Evolutionary conservation across 805 yeast species (phyloP), one percentile per base, ranked within the genome.

Genomic region (Lipomyces sp.): DNA sequence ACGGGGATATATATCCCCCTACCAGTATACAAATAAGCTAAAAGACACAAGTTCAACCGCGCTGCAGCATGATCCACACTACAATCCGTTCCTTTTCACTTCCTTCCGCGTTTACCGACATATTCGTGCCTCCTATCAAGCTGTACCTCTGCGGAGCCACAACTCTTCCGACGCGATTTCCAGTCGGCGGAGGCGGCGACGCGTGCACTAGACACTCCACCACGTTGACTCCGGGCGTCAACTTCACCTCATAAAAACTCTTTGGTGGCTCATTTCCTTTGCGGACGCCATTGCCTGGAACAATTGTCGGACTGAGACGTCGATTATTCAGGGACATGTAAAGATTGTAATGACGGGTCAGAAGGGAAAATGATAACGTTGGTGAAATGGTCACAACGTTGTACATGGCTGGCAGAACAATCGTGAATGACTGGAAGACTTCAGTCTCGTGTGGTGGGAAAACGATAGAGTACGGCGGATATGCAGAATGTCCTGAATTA

Each of bases 121-220:
- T 38, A 23, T 46, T 46, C 13, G 51, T 26, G 16, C 49, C 46
- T 10, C 52, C 56, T 18, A 51, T 16, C 28, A 39, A 19, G 4
- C 45, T 38, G n/a, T 40, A 42, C 29, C 51, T 21, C 39, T 38
- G 55, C 34, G 55, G 49, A 19, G 53, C 46, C 4, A 43, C 51
- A 3, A 45, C 47, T 33, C 36, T 40, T 22, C 24, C 47, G 1
- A 29, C 38, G 26, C 45, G 24, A 16, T 48, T 44, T 6, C 39
- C 50, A 18, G 19, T 33, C 16, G 54, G 43, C 42, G 46, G 45
- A 13, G 57, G 47, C 28, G 57, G 52, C 18, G 59, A 43, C n/a
- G 59, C 59, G 39, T 55, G 59, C 18, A 55, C 58, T 2, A 55
- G 49, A n/a, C 59, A 55, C 39, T 55, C 59, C 14, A 55, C 43